Base-by-base conservation (phyloP, 441 rosid genomes). In the Brassica hybrid region DNA sequence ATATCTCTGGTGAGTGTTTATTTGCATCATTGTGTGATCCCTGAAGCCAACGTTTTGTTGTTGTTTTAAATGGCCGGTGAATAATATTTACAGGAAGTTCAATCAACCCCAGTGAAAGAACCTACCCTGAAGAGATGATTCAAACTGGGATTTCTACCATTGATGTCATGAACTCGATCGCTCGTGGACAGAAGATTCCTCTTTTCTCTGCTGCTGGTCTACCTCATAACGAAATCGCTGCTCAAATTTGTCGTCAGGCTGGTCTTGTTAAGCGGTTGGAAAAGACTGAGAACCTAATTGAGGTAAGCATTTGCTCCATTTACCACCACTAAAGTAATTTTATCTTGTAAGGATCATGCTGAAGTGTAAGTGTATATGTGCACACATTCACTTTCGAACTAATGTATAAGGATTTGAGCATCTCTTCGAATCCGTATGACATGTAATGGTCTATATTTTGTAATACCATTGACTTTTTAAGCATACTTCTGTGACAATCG, bases 181-280 rank as follows among this genome's bases (percentile, higher is more conserved):
- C 99, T 77, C 85, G 98, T 79, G 99, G 99, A 73, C 98, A 96
- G 78, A 96, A 96, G 73, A 96, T 94, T 72, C 99, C 99, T 74
- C 94, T 96, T 54, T 96, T 96, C 84, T 96, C 99, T 73, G 99
- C 99, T 85, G 99, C 99, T 67, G 99, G 99, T 90, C 96, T 94
- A 41, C 99, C 98, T 9, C 99, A 96, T 80, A 96, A 94, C 80
- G 98, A 96, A 86, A 96, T 96, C 3, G 99, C 99, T 77, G 99
- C 99, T 80, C 98, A 96, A 80, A 96, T 94, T 73, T 96, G 99
- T 85, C 99, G 99, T 64, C 98, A 96, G 84, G 99, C 98, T 77
- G 99, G 99, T 84, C 78, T 96, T 76, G 99, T 96, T 7, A 96
- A 96, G 86, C 87, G 98, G 72, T 77, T 92, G 86, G 99, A 96